Percentiles rank a stretch among this genome's conserved stretches.
phyloP scores from a whole-genome alignment of 441 rosid species.

The Hura crepitans region DNA sequence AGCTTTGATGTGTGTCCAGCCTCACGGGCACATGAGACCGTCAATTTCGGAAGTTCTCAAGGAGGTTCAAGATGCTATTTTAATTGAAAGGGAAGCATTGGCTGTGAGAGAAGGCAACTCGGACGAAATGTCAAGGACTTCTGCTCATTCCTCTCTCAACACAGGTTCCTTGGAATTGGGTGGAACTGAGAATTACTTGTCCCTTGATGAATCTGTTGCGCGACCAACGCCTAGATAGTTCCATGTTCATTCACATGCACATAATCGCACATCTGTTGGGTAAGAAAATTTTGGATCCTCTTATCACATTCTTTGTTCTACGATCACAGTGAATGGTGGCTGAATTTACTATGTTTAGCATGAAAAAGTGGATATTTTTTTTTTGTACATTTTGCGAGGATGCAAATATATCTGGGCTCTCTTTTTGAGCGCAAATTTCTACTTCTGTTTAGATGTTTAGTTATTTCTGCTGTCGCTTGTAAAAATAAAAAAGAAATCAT shows the following conservation, averaged over 20 bases:
- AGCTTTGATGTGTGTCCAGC: slow-evolving; percentile 80
- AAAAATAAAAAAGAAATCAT: no score
- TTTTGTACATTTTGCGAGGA: slow-evolving; percentile 23
- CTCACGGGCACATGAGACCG: slow-evolving; percentile 89
- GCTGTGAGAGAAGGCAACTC: slow-evolving; percentile 54
- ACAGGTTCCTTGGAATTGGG: slow-evolving; percentile 43
- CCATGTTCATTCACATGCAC: slow-evolving; percentile 24
- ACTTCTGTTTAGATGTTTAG: no score
- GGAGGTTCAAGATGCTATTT: slow-evolving; percentile 85
- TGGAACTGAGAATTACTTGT: slow-evolving; percentile 48
- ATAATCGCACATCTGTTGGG: background rate
- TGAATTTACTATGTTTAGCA: slow-evolving; percentile 5
- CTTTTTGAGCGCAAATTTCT: slow-evolving; percentile 6
- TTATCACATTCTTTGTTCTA: slow-evolving; percentile 19
- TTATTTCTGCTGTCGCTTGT: no score
- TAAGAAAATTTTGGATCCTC: slow-evolving; percentile 1
- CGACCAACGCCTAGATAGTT: slow-evolving; percentile 62
- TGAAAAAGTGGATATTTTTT: slow-evolving; percentile 6
- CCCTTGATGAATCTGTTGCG: slow-evolving; percentile 58
- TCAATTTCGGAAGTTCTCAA: slow-evolving; percentile 88
- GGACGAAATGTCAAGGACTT: slow-evolving; percentile 67
- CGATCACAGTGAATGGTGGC: slow-evolving; percentile 4
- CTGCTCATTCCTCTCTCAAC: slow-evolving; percentile 66
- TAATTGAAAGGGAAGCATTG: slow-evolving; percentile 57
- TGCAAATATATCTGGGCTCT: slow-evolving; percentile 7